Conservation (phyloP, 1,284 basidiomycete species). For the Phellopilus nigrolimitatus region DNA sequence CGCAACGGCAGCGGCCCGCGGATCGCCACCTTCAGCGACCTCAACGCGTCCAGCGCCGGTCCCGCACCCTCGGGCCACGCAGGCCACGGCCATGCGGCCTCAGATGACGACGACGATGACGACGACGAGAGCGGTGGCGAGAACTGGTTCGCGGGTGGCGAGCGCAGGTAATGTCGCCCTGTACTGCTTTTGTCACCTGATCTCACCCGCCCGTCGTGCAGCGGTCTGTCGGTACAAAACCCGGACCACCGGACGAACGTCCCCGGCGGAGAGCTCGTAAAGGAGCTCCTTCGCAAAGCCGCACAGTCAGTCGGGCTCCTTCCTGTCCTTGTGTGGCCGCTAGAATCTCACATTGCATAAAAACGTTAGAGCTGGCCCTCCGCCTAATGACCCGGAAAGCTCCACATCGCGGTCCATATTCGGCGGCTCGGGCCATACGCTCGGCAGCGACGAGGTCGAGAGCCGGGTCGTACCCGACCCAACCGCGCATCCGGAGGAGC, state of each 20-base stretch:
- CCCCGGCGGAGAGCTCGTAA: conserved; percentile 67
- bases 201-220: conserved; percentile 30
- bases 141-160: conserved; percentile 83
- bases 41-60: conserved; percentile 1
- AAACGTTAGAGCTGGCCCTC: conserved; percentile 38
- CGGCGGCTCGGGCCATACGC: conserved; percentile 70
- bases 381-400: conserved; percentile 26
- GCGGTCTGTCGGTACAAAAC: conserved; percentile 88
- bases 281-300: conserved; percentile 79
- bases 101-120: conserved; percentile 48
- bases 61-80: not conserved
- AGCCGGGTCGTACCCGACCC: conserved; percentile 73
- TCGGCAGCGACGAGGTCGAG: conserved; percentile 84
- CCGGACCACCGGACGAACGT: conserved; percentile 51
- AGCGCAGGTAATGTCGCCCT: conserved; percentile 60
- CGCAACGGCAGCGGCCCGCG: conserved; percentile 9
- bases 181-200: not conserved
- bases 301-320: conserved; percentile 59
- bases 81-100: not conserved
- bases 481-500: conserved; percentile 31
- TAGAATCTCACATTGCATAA: no score
- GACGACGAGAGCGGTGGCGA: conserved; percentile 46
- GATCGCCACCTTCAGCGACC: conserved; percentile 14
- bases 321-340: not conserved
- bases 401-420: conserved; percentile 38